Percentiles rank a stretch among this genome's conserved stretches.
phyloP scores from a whole-genome alignment of 1,284 basidiomycete species.

The Afroboletus lepidellus region DNA sequence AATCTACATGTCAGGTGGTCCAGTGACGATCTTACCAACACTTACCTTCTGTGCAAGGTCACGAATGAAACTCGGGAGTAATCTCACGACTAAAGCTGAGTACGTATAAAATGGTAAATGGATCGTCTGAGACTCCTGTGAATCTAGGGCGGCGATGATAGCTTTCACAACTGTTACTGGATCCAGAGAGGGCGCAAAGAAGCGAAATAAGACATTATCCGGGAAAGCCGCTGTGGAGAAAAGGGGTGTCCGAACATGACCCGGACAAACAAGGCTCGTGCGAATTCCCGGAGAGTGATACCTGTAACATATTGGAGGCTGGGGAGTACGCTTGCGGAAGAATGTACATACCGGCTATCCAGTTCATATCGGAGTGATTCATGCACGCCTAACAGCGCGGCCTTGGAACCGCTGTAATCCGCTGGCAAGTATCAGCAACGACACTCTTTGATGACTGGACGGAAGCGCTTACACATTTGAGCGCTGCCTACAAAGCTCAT shows the following conservation, averaged over 20 bases:
- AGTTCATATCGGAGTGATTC: constrained; percentile 84
- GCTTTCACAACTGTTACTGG: constrained; percentile 76
- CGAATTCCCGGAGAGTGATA: constrained; percentile 74
- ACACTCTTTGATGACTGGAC: neutral
- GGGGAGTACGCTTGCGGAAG: constrained; percentile 1
- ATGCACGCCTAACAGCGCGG: constrained; percentile 73
- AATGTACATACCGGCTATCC: constrained; percentile 55
- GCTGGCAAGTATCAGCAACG: constrained; percentile 44
- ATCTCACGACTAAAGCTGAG: constrained; percentile 51
- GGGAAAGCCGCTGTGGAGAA: constrained; percentile 64
- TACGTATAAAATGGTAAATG: constrained; percentile 73
- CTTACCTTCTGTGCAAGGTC: constrained; percentile 73
- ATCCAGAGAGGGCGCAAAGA: constrained; percentile 72
- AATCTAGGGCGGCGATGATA: constrained; percentile 78
- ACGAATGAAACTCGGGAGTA: constrained; percentile 68
- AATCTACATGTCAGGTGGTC: constrained; percentile 10
- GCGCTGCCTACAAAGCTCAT: constrained; percentile 74
- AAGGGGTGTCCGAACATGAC: constrained; percentile 72
- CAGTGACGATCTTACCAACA: neutral
- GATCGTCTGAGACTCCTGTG: constrained; percentile 70
- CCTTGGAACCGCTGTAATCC: constrained; percentile 89
- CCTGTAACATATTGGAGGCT: constrained; percentile 36
- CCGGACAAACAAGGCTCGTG: constrained; percentile 79
- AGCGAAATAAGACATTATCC: constrained; percentile 52
- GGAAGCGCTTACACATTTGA: constrained; percentile 67